Conservation (phyloP, 768 basidiomycete species). For the Auricularia cornea region DNA sequence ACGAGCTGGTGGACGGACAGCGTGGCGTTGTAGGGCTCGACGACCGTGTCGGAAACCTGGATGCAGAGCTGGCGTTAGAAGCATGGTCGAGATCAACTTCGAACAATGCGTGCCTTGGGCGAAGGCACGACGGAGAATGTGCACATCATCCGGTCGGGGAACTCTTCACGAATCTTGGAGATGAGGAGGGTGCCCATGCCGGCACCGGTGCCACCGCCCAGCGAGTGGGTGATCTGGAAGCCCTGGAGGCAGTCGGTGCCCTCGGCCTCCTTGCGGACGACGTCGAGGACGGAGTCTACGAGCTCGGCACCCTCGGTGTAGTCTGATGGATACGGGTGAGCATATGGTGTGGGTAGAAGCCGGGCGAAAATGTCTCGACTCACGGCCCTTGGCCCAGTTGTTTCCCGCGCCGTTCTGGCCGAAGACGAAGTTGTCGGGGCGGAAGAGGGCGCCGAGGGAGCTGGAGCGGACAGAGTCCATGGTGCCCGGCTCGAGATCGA, state of each 20-base stretch:
- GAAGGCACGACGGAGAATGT: conserved; percentile 98
- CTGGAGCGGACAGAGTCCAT: conserved; percentile 91
- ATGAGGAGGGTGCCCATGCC: conserved; percentile 99
- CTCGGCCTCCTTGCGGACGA: conserved; percentile 98
- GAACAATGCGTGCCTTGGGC: conserved; percentile 54
- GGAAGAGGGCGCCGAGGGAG: conserved; percentile 86
- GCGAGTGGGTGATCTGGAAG: conserved; percentile 98
- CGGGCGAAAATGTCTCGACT: conserved; percentile 31
- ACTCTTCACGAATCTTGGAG: conserved; percentile 98
- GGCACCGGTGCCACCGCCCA: conserved; percentile 98
- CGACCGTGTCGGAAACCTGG: conserved; percentile 89
- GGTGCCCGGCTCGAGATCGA: conserved; percentile 96
- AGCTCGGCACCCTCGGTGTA: conserved; percentile 97
- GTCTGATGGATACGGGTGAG: conserved; percentile 35
- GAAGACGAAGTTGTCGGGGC: conserved; percentile 97
- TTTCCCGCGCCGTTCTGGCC: conserved; percentile 98
- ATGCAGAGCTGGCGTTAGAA: conserved; percentile 3
- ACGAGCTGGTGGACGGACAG: conserved; percentile 98
- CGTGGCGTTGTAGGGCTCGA: conserved; percentile 99
- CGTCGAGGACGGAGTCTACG: conserved; percentile 95
- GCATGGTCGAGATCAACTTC: not conserved
- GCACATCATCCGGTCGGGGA: conserved; percentile 99
- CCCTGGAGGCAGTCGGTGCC: conserved; percentile 96
- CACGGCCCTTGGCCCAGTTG: conserved; percentile 99
- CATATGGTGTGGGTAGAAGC: conserved; percentile 9